These are phyloP conservation scores for Colletotrichum sp. DNA, from an alignment of 2,329 filamentous ascomycete species.

Conservation along the genomic window DNA sequence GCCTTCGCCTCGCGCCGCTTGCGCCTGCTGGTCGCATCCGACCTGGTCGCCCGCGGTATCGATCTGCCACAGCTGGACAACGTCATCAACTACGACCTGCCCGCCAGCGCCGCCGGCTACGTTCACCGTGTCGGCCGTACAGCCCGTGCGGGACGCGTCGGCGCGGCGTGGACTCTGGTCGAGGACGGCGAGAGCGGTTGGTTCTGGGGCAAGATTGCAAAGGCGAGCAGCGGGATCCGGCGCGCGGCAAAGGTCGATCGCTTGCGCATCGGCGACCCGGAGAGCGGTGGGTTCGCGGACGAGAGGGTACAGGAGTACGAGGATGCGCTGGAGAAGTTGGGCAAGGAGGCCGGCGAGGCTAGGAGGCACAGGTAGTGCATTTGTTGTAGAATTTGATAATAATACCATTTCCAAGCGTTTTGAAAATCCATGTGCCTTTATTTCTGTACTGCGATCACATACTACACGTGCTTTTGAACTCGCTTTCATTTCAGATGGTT, in stretches of 20 bases:
- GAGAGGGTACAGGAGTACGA: conserved; percentile 54
- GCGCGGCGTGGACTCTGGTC: conserved; percentile 86
- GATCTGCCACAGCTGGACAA: conserved; percentile 81
- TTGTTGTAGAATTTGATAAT: not conserved
- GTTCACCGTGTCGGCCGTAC: conserved; percentile 93
- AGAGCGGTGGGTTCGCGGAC: conserved; percentile 47
- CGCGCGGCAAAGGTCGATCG: conserved; percentile 52
- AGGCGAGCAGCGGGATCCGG: conserved; percentile 51
- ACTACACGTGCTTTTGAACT: not conserved
- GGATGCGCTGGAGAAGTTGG: conserved; percentile 64
- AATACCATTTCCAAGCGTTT: not conserved
- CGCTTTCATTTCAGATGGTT: not conserved
- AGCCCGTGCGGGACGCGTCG: conserved; percentile 77
- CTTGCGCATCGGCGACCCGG: conserved; percentile 42
- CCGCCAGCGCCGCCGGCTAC: conserved; percentile 80
- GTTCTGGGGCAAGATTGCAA: conserved; percentile 87
- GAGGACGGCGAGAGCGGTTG: conserved; percentile 83
- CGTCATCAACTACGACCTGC: conserved; percentile 94
- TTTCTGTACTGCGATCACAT: not conserved
- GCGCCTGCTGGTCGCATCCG: conserved; percentile 84
- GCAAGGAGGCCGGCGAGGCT: conserved; percentile 59
- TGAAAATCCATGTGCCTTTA: not conserved
- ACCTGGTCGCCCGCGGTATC: conserved; percentile 90
- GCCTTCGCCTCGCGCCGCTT: conserved; percentile 68
- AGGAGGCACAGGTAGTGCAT: conserved; percentile 18